These are phyloP conservation scores for Rhodamnia rubescens DNA, from an alignment of 345 rosid genomes.

Conservation along the genomic window DNA sequence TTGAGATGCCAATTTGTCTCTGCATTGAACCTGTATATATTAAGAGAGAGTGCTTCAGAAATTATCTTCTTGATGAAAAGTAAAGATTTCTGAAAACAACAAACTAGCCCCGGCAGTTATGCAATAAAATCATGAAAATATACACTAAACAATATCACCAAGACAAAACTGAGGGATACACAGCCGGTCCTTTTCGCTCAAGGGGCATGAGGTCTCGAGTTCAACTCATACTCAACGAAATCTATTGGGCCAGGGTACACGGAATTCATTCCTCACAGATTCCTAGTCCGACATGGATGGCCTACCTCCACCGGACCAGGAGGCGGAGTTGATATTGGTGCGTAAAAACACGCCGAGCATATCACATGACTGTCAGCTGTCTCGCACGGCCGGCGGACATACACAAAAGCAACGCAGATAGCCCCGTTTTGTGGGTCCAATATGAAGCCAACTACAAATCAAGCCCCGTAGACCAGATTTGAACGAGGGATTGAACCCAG, in stretches of 20 bases:
- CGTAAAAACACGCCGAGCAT: neutral
- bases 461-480: neutral
- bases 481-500: neutral
- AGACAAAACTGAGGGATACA: neutral
- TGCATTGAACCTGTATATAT: conserved; percentile 55
- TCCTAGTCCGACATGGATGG: neutral
- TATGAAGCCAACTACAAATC: neutral
- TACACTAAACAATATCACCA: neutral
- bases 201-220: neutral
- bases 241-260: neutral
- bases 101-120: neutral
- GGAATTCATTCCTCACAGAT: neutral
- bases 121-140: neutral
- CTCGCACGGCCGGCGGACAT: neutral
- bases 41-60: neutral
- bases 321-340: neutral
- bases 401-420: neutral
- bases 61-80: neutral
- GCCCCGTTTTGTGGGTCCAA: neutral
- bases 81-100: neutral
- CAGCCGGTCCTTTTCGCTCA: neutral
- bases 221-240: neutral
- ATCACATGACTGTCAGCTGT: neutral
- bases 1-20: conserved; percentile 48
- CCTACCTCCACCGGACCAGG: neutral